Evolutionary conservation across 2,329 filamentous ascomycete genomes (phyloP), one percentile per base, ranked within the genome.

Genomic region (Aspergillus piperis): DNA sequence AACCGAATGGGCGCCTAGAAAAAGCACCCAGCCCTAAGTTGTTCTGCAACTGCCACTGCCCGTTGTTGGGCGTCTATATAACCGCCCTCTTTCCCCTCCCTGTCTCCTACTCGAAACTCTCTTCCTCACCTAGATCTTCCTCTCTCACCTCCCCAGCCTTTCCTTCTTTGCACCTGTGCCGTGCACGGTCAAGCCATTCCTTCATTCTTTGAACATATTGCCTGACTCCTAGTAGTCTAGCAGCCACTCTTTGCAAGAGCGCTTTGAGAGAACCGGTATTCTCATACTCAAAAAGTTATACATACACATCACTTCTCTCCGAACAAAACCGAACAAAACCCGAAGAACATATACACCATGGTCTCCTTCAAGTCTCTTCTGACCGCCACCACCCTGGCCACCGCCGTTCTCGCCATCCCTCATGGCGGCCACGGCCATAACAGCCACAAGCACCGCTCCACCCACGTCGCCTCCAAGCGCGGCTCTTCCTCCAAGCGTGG

Each of bases 281-380:
- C 58, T 66, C 64, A 36, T 36, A 13, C 54, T 50, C 57, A 61
- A n/a, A 57, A 57, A 44, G 60, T 64, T 59, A 38, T 53, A 58
- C 60, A 42, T 61, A 57, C 36, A 53, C 64, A 52, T 66, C 62
- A 54, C 54, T 50, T 56, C 8, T 25, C 19, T 36, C 11, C 32
- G 32, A 36, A 36, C 11, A 36, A 44, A 13, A 38, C 17, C 38
- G 41, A 53, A 30, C 50, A 39, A 50, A 36, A n/a, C 47, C 41
- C 59, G 52, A 47, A 54, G 27, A 49, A 52, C 42, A 36, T 13
- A 36, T 52, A 47, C 64, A 74, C 67, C 66, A 78, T 78, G 77
- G 74, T 75, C 62, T 75, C 73, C 59, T 73, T 76, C 68, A 75
- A 70, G 53, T 42, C 53, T 13, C 59, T 76, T 53, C 59, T 76